phyloP scores from a whole-genome alignment of 1,284 basidiomycete species.

The Cutaneotrichosporon spelunceum region DNA sequence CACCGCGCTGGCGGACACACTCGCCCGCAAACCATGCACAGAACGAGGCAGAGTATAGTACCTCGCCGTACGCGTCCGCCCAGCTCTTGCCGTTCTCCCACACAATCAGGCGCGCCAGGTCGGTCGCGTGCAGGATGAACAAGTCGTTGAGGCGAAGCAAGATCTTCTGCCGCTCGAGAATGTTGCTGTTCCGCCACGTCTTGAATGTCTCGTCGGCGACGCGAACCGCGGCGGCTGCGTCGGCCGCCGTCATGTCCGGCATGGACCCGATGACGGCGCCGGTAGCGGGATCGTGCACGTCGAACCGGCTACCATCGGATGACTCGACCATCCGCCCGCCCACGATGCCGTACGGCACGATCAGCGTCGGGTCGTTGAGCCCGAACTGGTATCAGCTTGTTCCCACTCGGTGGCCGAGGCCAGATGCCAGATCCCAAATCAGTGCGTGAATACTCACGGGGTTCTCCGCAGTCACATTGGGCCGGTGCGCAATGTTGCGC shows the following conservation, averaged over 20 bases:
- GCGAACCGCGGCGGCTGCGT: constrained; percentile 74
- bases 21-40: constrained; percentile 84
- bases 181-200: constrained; percentile 73
- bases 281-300: constrained; percentile 81
- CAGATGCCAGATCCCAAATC: too few species aligned
- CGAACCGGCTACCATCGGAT: constrained; percentile 66
- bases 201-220: constrained; percentile 73
- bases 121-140: constrained; percentile 37
- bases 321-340: constrained; percentile 78
- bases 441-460: constrained; percentile 34
- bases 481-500: constrained; percentile 40
- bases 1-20: constrained; percentile 67
- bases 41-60: constrained; percentile 75
- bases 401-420: too few species aligned
- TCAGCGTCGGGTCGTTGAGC: constrained; percentile 69
- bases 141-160: constrained; percentile 37
- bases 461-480: constrained; percentile 42
- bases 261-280: constrained; percentile 72
- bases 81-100: constrained; percentile 87
- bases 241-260: constrained; percentile 79
- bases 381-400: constrained; percentile 41
- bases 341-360: constrained; percentile 73
- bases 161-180: constrained; percentile 34
- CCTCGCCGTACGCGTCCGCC: constrained; percentile 75
- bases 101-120: constrained; percentile 48